Evolutionary conservation across 2,329 filamentous ascomycete species (phyloP), one percentile per base, ranked within the genome.

Genomic region (Chaetomiaceae sp.): DNA sequence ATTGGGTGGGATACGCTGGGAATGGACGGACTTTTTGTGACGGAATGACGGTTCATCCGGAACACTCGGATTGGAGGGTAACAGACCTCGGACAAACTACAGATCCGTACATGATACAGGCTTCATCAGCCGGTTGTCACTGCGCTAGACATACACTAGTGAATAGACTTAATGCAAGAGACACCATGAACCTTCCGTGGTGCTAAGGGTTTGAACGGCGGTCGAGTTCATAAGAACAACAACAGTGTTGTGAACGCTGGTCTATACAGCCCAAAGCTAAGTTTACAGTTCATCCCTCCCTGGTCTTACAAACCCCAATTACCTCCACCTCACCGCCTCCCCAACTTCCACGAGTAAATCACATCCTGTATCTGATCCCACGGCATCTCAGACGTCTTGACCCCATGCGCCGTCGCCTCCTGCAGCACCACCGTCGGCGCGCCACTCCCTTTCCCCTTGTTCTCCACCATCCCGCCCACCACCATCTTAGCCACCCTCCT

Each of bases 391-490:
- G 82, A 86, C 59, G 83, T 78, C 64, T 77, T 83, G 25, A 86
- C 77, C 0, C 85, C 88, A 78, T 67, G 91, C 82, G 61, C 88
- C 79, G 67, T 91, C 84, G 90, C 90, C 74, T 96, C 92, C 75
- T 97, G 92, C 64, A 99, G 68, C 40, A 99, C 92, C 22, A 99
- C 91, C 0, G 94, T 99, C 4, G 94, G 94, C 19, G 89, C 87
- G 14, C 94, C 94, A 58, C 84, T 94, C 3, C 94, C 92, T 0
- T 75, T 68, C 1, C 92, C 92, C 0, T 74, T 68, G 68, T 96
- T 97, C 58, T 81, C 66, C 3, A 95, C 85, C 59, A 82, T 68
- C 0, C 94, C 94, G 40, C 86, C 82, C 51, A 96, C 84, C 8
- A 99, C 85, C 61, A 83, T 75, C 61, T 76, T 77, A 5, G 94